Evolutionary conservation across 2,329 filamentous ascomycete genomes (phyloP).

Genomic region (Zymoseptoria passerinii): DNA sequence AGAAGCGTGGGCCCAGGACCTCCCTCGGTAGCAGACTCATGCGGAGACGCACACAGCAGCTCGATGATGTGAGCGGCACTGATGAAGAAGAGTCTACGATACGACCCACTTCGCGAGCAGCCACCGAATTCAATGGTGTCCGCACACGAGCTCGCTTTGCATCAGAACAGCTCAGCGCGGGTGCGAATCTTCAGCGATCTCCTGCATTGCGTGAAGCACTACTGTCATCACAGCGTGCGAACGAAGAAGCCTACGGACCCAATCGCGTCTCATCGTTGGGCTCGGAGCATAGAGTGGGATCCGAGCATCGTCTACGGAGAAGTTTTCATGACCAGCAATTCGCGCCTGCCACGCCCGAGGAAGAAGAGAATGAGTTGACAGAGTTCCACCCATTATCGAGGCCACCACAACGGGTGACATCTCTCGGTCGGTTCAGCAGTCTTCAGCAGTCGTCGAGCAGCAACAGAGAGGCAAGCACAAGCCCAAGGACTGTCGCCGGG

Average conservation of each 20-base stretch:
- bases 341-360: constrained; percentile 1
- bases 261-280: constrained; percentile 5
- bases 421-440: constrained; percentile 3
- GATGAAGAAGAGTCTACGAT: constrained; percentile 33
- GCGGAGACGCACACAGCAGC: constrained; percentile 25
- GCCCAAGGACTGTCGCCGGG: not conserved
- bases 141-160: constrained; percentile 17
- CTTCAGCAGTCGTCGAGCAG: not conserved
- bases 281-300: not conserved
- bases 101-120: constrained; percentile 41
- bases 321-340: constrained; percentile 3
- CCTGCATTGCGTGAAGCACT: constrained; percentile 8
- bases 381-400: constrained; percentile 6
- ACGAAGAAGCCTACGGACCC: constrained; percentile 9
- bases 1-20: constrained; percentile 22
- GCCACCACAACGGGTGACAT: constrained; percentile 9
- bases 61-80: constrained; percentile 24
- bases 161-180: constrained; percentile 3
- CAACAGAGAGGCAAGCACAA: not conserved
- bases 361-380: constrained; percentile 8
- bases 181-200: constrained; percentile 7
- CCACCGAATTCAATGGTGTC: constrained; percentile 37
- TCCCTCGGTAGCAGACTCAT: constrained; percentile 34
- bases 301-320: constrained; percentile 2
- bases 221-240: constrained; percentile 6